Evolutionary conservation across 2,329 filamentous ascomycete species (phyloP).

Genomic region (Microdochium bolleyi): DNA sequence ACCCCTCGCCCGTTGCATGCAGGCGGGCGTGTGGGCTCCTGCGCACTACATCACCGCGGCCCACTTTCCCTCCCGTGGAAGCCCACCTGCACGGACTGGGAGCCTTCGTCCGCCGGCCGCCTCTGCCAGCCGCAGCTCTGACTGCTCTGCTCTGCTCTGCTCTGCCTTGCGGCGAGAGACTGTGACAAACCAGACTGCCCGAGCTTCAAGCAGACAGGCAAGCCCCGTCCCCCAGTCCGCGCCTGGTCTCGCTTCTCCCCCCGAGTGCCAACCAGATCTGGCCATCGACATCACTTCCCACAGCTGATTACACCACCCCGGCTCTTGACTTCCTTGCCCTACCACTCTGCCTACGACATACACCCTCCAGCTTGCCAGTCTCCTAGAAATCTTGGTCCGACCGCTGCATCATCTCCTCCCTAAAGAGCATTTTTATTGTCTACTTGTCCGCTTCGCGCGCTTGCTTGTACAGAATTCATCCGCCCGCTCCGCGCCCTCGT

Average conservation of each 20-base stretch:
- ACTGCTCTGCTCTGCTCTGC: no score
- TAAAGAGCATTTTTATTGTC: neutral
- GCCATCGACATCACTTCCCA: neutral
- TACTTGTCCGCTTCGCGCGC: neutral
- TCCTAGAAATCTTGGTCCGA: neutral
- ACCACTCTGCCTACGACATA: neutral
- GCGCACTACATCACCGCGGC: neutral
- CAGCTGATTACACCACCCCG: neutral
- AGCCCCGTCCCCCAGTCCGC: no score
- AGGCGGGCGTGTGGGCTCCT: no score
- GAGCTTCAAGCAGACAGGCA: no score
- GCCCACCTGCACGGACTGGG: no score
- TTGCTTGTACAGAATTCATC: no score
- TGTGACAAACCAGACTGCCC: neutral
- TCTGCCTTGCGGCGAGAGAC: no score
- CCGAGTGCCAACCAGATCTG: neutral
- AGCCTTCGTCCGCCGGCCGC: no score
- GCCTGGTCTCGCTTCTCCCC: neutral
- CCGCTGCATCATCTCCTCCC: neutral
- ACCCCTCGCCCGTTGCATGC: no score
- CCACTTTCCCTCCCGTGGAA: no score
- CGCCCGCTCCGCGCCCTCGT: no score
- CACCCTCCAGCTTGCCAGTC: neutral
- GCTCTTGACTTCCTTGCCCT: neutral
- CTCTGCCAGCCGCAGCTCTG: no score